Base-by-base conservation (phyloP, 768 basidiomycete species). In the Termitomyces bulborhizus region DNA sequence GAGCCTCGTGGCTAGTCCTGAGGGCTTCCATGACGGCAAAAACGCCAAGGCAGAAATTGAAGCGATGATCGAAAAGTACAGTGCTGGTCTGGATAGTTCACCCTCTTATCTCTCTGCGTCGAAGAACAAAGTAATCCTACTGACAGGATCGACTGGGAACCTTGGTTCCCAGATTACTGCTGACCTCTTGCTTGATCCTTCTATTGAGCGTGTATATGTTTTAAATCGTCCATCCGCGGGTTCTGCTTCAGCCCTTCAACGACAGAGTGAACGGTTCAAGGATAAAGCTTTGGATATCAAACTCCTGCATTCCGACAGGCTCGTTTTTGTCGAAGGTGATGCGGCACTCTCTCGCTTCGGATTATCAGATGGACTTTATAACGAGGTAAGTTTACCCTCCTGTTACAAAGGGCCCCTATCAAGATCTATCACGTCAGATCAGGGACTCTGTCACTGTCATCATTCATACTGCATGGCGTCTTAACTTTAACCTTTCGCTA, bases 401-500 rank as follows among this genome's bases (percentile, higher is more conserved):
- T 13, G 5, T 15, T 18, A 7, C 27, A 16, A 3, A 31, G 16
- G 9, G 12, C 6, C 15, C 13, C 3, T 21, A 21, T 15, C 37
- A 15, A 29, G 31, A 18, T 24, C 9, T 26, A 51, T 2, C 4
- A 27, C 16, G 21, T 3, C 29, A 76, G 76, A 62, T 77, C 1
- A 63, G 61, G 1, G 54, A 56, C 2, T 68, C 70, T 0, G 63
- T 75, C 29, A 71, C 70, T 2, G 34, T 70, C 26, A 64, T 77
- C 46, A 71, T 77, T 21, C 76, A 77, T 51, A 73, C 67, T 3
- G 75, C 76, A 3, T 78, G 77, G 77, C 67, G 64, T n/a, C 64
- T 73, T 24, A 66, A 72, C 54, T 73, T 83, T 65, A 79, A 79
- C 54, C 69, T 81, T 1, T 70, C 73, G 11, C 63, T 82, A 31